Conservation (phyloP, 305 asterid genomes). For the Salvia sclarea region DNA sequence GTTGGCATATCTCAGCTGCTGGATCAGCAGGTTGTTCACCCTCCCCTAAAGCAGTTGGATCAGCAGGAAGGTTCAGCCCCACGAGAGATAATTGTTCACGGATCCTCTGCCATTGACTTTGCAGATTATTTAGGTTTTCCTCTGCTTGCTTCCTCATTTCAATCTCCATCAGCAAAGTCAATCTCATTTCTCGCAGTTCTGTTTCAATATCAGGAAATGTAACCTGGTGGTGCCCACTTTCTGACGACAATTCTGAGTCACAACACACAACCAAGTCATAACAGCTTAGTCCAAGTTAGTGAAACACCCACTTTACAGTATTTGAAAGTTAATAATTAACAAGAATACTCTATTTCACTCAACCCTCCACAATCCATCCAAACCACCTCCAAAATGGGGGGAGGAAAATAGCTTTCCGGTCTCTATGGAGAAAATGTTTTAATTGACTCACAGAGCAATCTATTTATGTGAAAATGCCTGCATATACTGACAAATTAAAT, state of each 20-base stretch:
- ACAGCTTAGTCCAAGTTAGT: conserved; percentile 8
- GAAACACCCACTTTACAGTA: conserved; percentile 1
- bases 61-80: conserved; percentile 71
- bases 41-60: conserved; percentile 41
- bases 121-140: conserved; percentile 58
- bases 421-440: background rate
- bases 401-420: background rate
- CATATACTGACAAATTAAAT: background rate
- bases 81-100: conserved; percentile 54
- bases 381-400: background rate
- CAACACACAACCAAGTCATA: conserved; percentile 34
- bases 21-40: conserved; percentile 54
- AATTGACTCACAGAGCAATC: conserved; percentile 6
- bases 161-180: conserved; percentile 75
- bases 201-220: conserved; percentile 56
- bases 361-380: conserved; percentile 14
- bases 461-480: conserved; percentile 5
- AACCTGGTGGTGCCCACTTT: conserved; percentile 56
- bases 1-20: conserved; percentile 60
- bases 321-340: background rate
- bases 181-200: conserved; percentile 69
- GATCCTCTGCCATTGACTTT: conserved; percentile 67
- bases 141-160: conserved; percentile 88
- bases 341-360: conserved; percentile 15
- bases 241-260: conserved; percentile 79